A percentile compares a stretch with the other conserved stretches of the same genome.
Evolutionary conservation across 78 protist species (phyloP).

Genomic region (Dictyostelium discoideum): dicty_2.7 NC_007089.4:5147501-5148000

Average conservation of each 20-base stretch:
- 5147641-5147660: conserved; percentile 80
- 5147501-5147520: background rate
- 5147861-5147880: conserved; percentile 63
- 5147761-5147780: conserved; percentile 30
- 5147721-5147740: background rate
- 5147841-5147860: conserved; percentile 60
- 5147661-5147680: conserved; percentile 74
- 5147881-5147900: conserved; percentile 72
- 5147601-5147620: conserved; percentile 74
- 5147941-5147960: conserved; percentile 62
- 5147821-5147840: conserved; percentile 27
- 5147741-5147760: conserved; percentile 31
- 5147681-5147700: conserved; percentile 82
- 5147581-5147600: conserved; percentile 69
- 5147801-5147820: conserved; percentile 70
- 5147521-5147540: background rate
- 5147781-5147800: conserved; percentile 45
- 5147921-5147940: conserved; percentile 41
- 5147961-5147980: conserved; percentile 87
- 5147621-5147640: conserved; percentile 77
- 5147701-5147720: conserved; percentile 61
- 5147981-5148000: conserved; percentile 89
- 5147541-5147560: background rate
- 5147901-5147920: conserved; percentile 62
- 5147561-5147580: conserved; percentile 1